These are phyloP conservation scores for Irineochytrium annulatum DNA, from an alignment of 192 early-diverging fungal genomes.

Conservation along the genomic window DNA sequence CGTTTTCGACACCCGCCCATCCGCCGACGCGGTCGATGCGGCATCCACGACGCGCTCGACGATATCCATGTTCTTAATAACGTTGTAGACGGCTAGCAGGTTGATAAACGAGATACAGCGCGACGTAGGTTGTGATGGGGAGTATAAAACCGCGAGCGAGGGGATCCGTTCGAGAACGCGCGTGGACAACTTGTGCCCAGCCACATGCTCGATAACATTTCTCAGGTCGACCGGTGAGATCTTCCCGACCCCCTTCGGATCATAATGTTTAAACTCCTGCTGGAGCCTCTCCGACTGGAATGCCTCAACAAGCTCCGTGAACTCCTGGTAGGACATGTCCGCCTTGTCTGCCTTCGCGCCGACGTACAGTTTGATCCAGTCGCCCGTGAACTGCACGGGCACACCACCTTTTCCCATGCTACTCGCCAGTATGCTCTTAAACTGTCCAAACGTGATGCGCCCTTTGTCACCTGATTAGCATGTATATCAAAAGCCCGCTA, in stretches of 20 bases:
- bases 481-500: not conserved
- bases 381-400: conserved; percentile 67
- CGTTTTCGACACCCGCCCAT: conserved; percentile 54
- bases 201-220: conserved; percentile 57
- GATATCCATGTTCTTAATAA: conserved; percentile 57
- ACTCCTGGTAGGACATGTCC: conserved; percentile 67
- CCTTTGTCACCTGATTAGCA: not conserved
- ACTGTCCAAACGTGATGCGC: conserved; percentile 62
- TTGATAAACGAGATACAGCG: conserved; percentile 62
- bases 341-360: conserved; percentile 46
- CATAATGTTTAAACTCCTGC: conserved; percentile 68
- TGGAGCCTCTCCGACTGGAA: conserved; percentile 66
- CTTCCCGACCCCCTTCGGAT: conserved; percentile 57
- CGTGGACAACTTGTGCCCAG: conserved; percentile 63
- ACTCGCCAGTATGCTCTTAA: conserved; percentile 58
- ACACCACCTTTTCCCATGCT: conserved; percentile 52
- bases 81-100: conserved; percentile 35
- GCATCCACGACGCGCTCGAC: conserved; percentile 57
- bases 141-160: conserved; percentile 53
- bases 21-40: conserved; percentile 43
- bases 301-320: conserved; percentile 65
- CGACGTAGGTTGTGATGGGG: conserved; percentile 17
- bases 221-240: conserved; percentile 58
- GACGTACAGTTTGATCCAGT: conserved; percentile 68
- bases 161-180: conserved; percentile 61